Evolutionary conservation across 495 filamentous ascomycete genomes (phyloP), one percentile per base, ranked within the genome.

Genomic region (Aspergillus haitiensis): DNA sequence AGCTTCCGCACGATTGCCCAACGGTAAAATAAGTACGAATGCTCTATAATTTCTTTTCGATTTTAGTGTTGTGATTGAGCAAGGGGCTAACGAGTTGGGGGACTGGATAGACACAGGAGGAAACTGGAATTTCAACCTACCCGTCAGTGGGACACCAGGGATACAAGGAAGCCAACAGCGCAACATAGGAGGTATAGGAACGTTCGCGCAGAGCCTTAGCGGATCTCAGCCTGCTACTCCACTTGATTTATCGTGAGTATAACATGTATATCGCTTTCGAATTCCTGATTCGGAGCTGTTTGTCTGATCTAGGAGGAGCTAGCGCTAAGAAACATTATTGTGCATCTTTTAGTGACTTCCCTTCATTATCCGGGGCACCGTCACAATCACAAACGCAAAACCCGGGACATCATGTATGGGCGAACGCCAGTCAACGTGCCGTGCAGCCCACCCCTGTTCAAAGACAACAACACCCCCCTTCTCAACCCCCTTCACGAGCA

Each of bases 191-290:
- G 76, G 76, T 7, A 79, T 86, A 68, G 79, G 82, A 34, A 93
- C 86, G 64, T 95, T 94, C 73, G 91, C 91, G 56, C 90, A 93
- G 71, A 91, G 87, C 67, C 79, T 94, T 64, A 85, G 85, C 59
- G 87, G 84, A 12, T 90, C 88, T 12, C 91, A 94, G 68, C 82
- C 89, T 50, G 78, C 84, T 44, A 86, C 89, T 49, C 84, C 89
- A 40, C 70, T 94, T 60, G 90, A 94, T 72, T 77, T 88, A 34
- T 91, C 88, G 91, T 93, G 84, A 86, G 90, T 90, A 37, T 54
- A 50, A 36, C 39, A 39, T 21, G 18, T 55, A 35, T 31, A 46
- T 53, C 34, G 8, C 13, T 16, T 33, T 39, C 7, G 47, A 31
- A 27, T 35, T 50, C 32, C 47, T 57, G 53, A 36, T 32, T 54